Evolutionary conservation across 2,329 filamentous ascomycete species (phyloP), one percentile per base, ranked within the genome.

Genomic region (Trichothecium roseum): DNA sequence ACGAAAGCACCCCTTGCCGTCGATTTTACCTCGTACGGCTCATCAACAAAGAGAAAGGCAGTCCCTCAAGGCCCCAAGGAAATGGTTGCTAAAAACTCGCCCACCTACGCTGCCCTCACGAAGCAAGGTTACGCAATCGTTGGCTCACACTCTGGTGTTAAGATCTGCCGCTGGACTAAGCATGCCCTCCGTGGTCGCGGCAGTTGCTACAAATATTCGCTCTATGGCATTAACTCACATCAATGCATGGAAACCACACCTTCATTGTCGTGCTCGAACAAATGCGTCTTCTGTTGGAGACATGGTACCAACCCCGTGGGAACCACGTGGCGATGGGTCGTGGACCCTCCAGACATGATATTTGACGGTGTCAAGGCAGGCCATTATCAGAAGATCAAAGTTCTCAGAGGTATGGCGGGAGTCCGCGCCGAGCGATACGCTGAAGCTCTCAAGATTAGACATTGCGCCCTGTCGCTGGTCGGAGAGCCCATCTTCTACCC

Each of bases 401-500:
- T 93, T 82, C 73, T 96, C 69, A 83, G 85, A 35, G 91, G 89
- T 35, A 84, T 96, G 1, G 89, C 91, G 0, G 91, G 91, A 5
- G 86, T 96, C 4, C 75, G 89, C 9, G 84, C 88, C 1, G 89
- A 96, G 58, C 74, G 91, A 4, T 96, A 94, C 52, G 78, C 81
- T 6, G 91, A 96, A 63, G 89, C 88, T 0, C 86, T 95, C 81
- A 73, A 78, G 29, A 94, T 98, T 48, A 74, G 86, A 1, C 89
- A 98, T 60, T 98, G 89, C 56, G 91, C 91, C 0, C 66, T 98
- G 31, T 86, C 79, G 45, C 69, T 98, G 8, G 91, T 98, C 16
- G 89, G 91, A 46, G 89, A 98, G 59, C 89, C 89, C n/a, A 95
- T 95, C 48, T 96, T 96, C 64, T 96, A 96, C 57, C 91, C 91